Evolutionary conservation across 1,139 yeast genomes (phyloP).

Genomic region (Hyphopichia pseudoburtonii): DNA sequence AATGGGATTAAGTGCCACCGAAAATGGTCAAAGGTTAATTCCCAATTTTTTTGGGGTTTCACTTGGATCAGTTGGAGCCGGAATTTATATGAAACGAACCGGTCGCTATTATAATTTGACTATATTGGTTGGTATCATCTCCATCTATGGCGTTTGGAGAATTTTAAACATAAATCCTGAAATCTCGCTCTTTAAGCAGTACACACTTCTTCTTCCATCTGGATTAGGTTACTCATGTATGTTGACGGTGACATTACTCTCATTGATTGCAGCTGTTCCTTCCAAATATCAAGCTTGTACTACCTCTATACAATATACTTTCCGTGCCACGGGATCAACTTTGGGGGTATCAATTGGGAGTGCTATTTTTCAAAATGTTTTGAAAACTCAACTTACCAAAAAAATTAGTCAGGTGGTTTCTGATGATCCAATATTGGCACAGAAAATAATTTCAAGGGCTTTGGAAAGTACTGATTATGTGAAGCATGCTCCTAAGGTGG

Average conservation of each 20-base stretch:
- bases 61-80: conserved; percentile 67
- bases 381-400: conserved; percentile 16
- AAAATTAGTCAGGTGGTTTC: conserved; percentile 24
- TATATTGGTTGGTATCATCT: conserved; percentile 41
- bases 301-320: conserved; percentile 74
- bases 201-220: conserved; percentile 37
- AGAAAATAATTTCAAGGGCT: conserved; percentile 50
- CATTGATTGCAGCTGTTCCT: conserved; percentile 66
- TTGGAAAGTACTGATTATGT: conserved; percentile 58
- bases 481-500: conserved; percentile 46
- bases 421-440: conserved; percentile 31
- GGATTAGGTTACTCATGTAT: conserved; percentile 63
- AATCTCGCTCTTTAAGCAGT: conserved; percentile 39
- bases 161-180: conserved; percentile 38
- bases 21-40: conserved; percentile 60
- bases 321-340: conserved; percentile 74
- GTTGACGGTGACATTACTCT: conserved; percentile 64
- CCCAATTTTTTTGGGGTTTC: conserved; percentile 73
- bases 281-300: conserved; percentile 66
- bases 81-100: conserved; percentile 64
- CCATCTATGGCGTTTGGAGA: conserved; percentile 47
- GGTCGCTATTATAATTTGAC: conserved; percentile 63
- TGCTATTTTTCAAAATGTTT: conserved; percentile 55
- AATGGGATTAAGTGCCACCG: conserved; percentile 52
- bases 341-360: conserved; percentile 69